These are phyloP conservation scores for Amphirosellinia nigrospora DNA, from an alignment of 495 filamentous ascomycete genomes.

Conservation along the genomic window DNA sequence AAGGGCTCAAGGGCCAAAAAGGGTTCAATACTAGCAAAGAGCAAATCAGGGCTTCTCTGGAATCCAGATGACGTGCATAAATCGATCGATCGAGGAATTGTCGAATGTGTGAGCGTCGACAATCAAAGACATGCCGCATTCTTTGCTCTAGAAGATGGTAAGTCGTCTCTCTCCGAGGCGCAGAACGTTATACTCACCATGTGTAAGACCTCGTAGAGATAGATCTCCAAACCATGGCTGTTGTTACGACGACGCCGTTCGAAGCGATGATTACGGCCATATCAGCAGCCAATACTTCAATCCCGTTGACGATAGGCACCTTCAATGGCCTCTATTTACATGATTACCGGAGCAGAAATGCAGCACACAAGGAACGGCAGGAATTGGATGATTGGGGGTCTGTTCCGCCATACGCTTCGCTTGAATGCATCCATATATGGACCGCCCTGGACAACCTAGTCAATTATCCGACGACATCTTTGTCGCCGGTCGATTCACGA, in stretches of 20 bases:
- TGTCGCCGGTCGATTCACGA: slow-evolving; percentile 89
- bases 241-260: slow-evolving; percentile 74
- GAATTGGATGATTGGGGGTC: slow-evolving; percentile 35
- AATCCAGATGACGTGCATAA: slow-evolving; percentile 10
- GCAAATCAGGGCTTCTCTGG: slow-evolving; percentile 61
- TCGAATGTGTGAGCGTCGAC: slow-evolving; percentile 86
- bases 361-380: slow-evolving; percentile 28
- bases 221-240: slow-evolving; percentile 77
- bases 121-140: slow-evolving; percentile 71
- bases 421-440: slow-evolving; percentile 81
- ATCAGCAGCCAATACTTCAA: slow-evolving; percentile 73
- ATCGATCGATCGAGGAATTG: slow-evolving; percentile 68
- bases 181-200: slow-evolving; percentile 33
- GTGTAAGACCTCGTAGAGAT: slow-evolving; percentile 72
- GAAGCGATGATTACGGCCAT: slow-evolving; percentile 84
- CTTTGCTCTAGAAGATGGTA: slow-evolving; percentile 75
- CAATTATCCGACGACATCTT: slow-evolving; percentile 69
- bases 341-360: slow-evolving; percentile 64
- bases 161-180: slow-evolving; percentile 32
- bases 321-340: slow-evolving; percentile 83
- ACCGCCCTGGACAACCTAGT: slow-evolving; percentile 55
- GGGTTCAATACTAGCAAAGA: slow-evolving; percentile 70
- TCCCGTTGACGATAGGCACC: slow-evolving; percentile 86
- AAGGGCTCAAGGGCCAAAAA: slow-evolving; percentile 62
- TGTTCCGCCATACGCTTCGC: slow-evolving; percentile 67